Evolutionary conservation across 768 basidiomycete species (phyloP).

Genomic region (Boletus sensibilis): DNA sequence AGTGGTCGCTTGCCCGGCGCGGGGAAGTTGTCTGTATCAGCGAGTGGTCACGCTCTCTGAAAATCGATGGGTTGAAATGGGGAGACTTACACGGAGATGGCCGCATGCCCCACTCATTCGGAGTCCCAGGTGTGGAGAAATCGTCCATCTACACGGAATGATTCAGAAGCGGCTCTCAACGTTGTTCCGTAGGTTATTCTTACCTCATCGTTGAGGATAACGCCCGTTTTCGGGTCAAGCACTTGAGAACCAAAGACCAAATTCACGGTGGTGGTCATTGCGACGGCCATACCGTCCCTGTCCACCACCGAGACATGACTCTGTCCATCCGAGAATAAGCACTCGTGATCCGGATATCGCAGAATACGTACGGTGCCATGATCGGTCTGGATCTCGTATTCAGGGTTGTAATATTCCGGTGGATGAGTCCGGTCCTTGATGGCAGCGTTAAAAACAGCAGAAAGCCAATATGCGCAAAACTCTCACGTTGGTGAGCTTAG

Average conservation of each 20-base stretch:
- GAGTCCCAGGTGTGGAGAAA: conserved; percentile 81
- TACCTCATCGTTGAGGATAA: conserved; percentile 88
- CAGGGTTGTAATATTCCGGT: conserved; percentile 80
- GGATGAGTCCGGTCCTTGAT: conserved; percentile 75
- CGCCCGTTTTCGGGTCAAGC: conserved; percentile 81
- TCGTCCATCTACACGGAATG: conserved; percentile 69
- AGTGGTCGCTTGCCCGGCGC: conserved; percentile 85
- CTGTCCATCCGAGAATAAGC: conserved; percentile 35
- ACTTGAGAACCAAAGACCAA: conserved; percentile 86
- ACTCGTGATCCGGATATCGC: not conserved
- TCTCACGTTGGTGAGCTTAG: conserved; percentile 82
- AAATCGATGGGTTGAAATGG: not conserved
- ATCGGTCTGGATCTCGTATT: conserved; percentile 73
- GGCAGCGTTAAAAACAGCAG: conserved; percentile 9
- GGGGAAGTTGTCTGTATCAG: conserved; percentile 75
- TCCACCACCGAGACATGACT: conserved; percentile 87
- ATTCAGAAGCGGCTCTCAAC: not conserved
- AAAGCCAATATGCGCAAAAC: conserved; percentile 1
- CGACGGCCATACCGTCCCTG: conserved; percentile 80
- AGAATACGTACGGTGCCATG: conserved; percentile 66
- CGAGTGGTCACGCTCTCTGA: not conserved
- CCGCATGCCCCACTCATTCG: conserved; percentile 80
- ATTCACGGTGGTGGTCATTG: conserved; percentile 89
- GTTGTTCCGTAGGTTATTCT: not conserved
- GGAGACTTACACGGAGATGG: conserved; percentile 70